Base-by-base conservation (phyloP, 345 rosid genomes). In the Lenwebbia sp. region DNA sequence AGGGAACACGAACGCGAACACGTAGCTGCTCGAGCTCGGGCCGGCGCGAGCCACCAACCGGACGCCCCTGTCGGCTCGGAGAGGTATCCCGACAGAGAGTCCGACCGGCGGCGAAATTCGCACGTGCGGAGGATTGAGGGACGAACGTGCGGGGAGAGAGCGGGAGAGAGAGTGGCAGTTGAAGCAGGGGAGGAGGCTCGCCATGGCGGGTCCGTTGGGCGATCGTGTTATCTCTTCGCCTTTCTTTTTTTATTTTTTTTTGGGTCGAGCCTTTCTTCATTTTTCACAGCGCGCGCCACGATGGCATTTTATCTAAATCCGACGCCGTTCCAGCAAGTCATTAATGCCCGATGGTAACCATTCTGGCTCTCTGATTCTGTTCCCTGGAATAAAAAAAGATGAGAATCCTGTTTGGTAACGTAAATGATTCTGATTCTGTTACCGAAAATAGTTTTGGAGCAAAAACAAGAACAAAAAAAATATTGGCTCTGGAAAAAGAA, bases 11-110 rank as follows among this genome's bases (percentile, higher is more conserved):
- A 95, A 87, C 1, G 98, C 98, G 54, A 92, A 89, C 33, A 92
- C 83, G 88, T 92, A 93, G 93, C 91, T 93, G 88, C 81, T 90
- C 84, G 90, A 75, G 88, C 92, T 92, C 76, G 94, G 93, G 13
- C 93, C 96, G 55, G 96, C 99, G 58, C 92, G 92, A 13, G 94
- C 89, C 88, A 95, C 92, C 30, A 93, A 88, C n/a, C 87, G 83
- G 85, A 88, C 62, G 7, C 91, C 91, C 91, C 92, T 87, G 7
- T 44, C 82, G 81, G 65, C 86, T 84, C 85, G 87, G 84, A 85
- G 76, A 74, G 21, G 49, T 49, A 51, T 25, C 85, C 25, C 41
- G 40, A 84, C 70, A 86, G 89, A 50, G 87, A 92, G 74, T 49
- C 82, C 54, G 65, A 86, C 57, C 33, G 81, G 87, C 82, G 86